Evolutionary conservation across 2,329 filamentous ascomycete species (phyloP), one percentile per base, ranked within the genome.

Genomic region (Cladosporium sp.): DNA sequence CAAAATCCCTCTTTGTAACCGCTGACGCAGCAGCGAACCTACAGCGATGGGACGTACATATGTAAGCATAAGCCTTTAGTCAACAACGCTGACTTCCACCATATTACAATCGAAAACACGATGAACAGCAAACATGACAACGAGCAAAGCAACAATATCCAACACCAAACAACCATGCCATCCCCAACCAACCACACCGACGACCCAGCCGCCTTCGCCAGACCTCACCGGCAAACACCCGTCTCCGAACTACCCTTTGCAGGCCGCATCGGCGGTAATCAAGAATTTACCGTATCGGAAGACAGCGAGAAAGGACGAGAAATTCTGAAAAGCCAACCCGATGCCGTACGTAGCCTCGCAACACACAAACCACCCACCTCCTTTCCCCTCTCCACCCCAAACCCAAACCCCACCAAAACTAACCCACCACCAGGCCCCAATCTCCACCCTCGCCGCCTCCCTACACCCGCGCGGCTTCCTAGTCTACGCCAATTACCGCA

Each of bases 241-340:
- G 40, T 43, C 15, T 42, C 47, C 6, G 50, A 54, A 41, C 22
- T 47, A 11, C 49, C 53, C 20, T 59, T 68, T 53, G 65, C 61
- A 12, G 65, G 65, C 4, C 64, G 66, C 19, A 64, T 68, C 24
- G 66, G 66, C 20, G 66, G 64, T 8, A 67, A 67, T 36, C 62
- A 65, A 45, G 61, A 63, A 39, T 67, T 67, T 45, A 63, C 58
- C 2, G 37, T 60, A 3, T 48, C 54, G 9, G 57, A 57, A n/a
- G 55, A 59, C 43, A 56, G 57, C 37, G 45, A 56, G n/a, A 51
- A 54, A 8, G 56, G 55, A 15, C 32, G 44, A 6, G 54, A 47
- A 4, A 42, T 57, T 7, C 53, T 59, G 7, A 50, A 58, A 11
- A 57, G 56, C 40, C 56, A 59, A 19, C 62, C 64, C 13, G 64